Conservation (phyloP, 495 filamentous ascomycete genomes). For the Penicillium subrubescens region DNA sequence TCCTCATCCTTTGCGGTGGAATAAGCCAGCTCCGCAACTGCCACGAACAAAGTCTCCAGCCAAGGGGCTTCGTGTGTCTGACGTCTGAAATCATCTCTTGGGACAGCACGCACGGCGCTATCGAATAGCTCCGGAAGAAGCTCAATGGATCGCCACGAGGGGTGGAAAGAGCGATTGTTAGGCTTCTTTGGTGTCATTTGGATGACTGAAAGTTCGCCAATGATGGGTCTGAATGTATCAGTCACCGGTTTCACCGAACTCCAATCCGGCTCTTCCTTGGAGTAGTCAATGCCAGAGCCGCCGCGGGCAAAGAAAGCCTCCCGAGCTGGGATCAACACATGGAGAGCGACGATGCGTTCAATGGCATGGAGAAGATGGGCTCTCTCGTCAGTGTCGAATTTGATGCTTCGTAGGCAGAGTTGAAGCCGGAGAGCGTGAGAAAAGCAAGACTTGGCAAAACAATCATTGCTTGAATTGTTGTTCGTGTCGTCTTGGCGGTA, state of each 20-base stretch:
- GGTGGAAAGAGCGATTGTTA: constrained; percentile 15
- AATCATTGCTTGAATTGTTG: constrained; percentile 46
- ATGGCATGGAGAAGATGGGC: constrained; percentile 46
- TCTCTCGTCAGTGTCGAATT: constrained; percentile 43
- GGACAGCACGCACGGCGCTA: constrained; percentile 56
- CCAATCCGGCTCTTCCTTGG: constrained; percentile 47
- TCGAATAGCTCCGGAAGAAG: constrained; percentile 33
- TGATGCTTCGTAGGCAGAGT: constrained; percentile 33
- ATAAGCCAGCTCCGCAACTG: constrained; percentile 49
- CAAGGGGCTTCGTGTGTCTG: constrained; percentile 62
- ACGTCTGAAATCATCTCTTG: constrained; percentile 54
- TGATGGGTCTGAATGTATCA: constrained; percentile 42
- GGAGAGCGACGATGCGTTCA: constrained; percentile 65
- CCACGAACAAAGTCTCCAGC: constrained; percentile 67
- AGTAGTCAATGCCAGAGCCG: constrained; percentile 49
- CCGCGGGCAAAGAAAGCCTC: constrained; percentile 51
- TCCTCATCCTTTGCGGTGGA: constrained; percentile 43
- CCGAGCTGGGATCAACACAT: constrained; percentile 70
- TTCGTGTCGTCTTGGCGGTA: constrained; percentile 39
- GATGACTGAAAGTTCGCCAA: constrained; percentile 28
- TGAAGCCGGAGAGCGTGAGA: constrained; percentile 43
- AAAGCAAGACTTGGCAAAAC: constrained; percentile 44
- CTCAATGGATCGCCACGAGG: constrained; percentile 36
- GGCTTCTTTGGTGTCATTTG: constrained; percentile 10
- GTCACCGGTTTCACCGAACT: constrained; percentile 47